A percentile compares a stretch with the other conserved stretches of the same genome.
phyloP scores from a whole-genome alignment of 2,329 filamentous ascomycete genomes.

The Fusarium sp. region DNA sequence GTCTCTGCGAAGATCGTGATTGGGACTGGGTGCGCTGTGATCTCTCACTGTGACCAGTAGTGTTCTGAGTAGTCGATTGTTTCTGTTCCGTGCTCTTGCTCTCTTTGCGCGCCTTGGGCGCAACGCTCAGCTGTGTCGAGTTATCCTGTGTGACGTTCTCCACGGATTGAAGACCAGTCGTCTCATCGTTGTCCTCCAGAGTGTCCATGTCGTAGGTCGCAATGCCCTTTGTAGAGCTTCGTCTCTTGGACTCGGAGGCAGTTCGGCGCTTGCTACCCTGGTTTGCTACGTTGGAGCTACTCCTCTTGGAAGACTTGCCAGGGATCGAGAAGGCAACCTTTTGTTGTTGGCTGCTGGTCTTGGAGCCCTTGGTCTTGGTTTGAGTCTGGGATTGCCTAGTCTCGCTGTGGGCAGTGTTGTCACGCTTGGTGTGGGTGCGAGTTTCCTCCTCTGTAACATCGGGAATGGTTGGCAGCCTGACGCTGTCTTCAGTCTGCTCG shows the following conservation, averaged over 20 bases:
- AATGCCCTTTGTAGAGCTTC: slow-evolving; percentile 41
- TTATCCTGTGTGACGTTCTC: slow-evolving; percentile 56
- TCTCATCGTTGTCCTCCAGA: slow-evolving; percentile 54
- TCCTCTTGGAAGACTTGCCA: slow-evolving; percentile 52
- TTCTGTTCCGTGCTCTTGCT: slow-evolving; percentile 37
- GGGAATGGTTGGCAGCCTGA: slow-evolving; percentile 47
- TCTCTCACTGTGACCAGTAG: slow-evolving; percentile 47
- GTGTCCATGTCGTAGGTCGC: slow-evolving; percentile 46
- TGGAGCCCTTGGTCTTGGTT: slow-evolving; percentile 49
- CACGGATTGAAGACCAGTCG: slow-evolving; percentile 53
- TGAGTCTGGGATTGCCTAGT: slow-evolving; percentile 50
- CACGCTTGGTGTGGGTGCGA: slow-evolving; percentile 49
- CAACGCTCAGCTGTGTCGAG: slow-evolving; percentile 53
- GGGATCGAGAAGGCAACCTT: slow-evolving; percentile 62
- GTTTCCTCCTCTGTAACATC: slow-evolving; percentile 52
- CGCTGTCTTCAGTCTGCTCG: slow-evolving; percentile 54
- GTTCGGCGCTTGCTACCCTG: slow-evolving; percentile 60
- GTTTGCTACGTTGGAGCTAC: slow-evolving; percentile 56
- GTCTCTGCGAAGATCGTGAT: slow-evolving; percentile 49
- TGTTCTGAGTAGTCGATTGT: slow-evolving; percentile 38
- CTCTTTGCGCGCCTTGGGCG: slow-evolving; percentile 45
- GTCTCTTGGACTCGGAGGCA: slow-evolving; percentile 43
- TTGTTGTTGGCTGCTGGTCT: slow-evolving; percentile 48
- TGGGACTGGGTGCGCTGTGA: slow-evolving; percentile 47
- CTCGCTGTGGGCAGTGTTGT: slow-evolving; percentile 50